phyloP scores from a whole-genome alignment of 768 basidiomycete genomes.

The Lanmaoa rubissima region DNA sequence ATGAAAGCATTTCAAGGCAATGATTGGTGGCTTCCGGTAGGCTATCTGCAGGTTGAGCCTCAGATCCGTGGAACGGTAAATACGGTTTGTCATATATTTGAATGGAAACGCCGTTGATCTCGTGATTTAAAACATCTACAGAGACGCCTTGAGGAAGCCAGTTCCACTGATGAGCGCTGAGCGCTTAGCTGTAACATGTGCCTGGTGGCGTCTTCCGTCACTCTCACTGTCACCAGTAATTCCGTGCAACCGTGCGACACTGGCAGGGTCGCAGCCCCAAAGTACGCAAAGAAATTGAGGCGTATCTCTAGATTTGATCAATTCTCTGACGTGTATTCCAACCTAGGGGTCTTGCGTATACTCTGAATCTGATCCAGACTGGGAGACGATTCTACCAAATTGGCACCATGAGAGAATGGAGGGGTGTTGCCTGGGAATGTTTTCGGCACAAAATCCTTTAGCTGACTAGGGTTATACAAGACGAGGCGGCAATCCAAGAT shows the following conservation, averaged over 20 bases:
- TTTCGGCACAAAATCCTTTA: background rate
- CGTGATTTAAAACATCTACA: too few relatives aligned
- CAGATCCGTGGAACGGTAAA: too few relatives aligned
- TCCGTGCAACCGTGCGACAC: background rate
- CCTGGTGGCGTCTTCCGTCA: too few relatives aligned
- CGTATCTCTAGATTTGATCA: background rate
- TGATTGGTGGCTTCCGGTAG: background rate
- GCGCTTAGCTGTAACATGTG: background rate
- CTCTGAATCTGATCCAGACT: background rate
- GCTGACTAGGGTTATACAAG: too few relatives aligned
- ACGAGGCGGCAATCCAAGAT: too few relatives aligned
- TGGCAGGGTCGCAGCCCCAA: background rate
- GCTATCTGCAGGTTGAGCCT: background rate
- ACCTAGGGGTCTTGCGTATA: background rate
- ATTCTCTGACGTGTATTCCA: background rate
- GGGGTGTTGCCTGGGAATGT: background rate
- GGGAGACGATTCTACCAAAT: background rate
- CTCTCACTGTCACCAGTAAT: background rate
- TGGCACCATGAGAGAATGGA: background rate
- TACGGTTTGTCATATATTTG: too few relatives aligned
- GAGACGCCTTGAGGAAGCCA: too few relatives aligned
- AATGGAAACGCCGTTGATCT: too few relatives aligned
- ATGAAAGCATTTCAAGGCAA: too few relatives aligned
- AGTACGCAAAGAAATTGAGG: background rate
- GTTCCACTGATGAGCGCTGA: background rate